Evolutionary conservation across 352 stramenopile species (phyloP).

Genomic region (Hyaloperonospora arabidopsidis): DNA sequence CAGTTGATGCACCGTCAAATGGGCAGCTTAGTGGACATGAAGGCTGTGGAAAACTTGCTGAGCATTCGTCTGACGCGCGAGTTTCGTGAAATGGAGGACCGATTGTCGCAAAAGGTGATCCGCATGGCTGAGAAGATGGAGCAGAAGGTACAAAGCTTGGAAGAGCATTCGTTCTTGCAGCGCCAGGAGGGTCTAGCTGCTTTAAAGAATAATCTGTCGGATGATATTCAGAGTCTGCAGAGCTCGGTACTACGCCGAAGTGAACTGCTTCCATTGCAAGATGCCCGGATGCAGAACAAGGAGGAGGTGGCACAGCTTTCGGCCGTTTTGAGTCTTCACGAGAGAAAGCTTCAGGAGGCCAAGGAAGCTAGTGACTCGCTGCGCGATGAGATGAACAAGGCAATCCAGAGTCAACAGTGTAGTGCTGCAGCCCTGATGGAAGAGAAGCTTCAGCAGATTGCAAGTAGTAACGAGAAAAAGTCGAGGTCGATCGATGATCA

Average conservation of each 20-base stretch:
- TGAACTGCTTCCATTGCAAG: constrained; percentile 47
- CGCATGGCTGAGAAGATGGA: constrained; percentile 67
- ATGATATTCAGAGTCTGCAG: constrained; percentile 55
- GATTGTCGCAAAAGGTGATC: constrained; percentile 43
- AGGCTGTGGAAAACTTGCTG: constrained; percentile 56
- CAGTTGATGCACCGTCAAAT: constrained; percentile 46
- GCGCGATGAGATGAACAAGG: constrained; percentile 48
- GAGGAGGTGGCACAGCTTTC: constrained; percentile 56
- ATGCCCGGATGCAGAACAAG: constrained; percentile 50
- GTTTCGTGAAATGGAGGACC: constrained; percentile 65
- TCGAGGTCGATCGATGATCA: constrained; percentile 46
- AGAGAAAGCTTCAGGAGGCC: constrained; percentile 51
- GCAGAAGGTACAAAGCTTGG: constrained; percentile 44
- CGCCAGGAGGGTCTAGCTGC: constrained; percentile 40
- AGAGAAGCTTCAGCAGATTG: constrained; percentile 45
- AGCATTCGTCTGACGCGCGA: constrained; percentile 59
- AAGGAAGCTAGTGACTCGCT: constrained; percentile 38
- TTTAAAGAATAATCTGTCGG: constrained; percentile 49
- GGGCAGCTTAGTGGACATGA: constrained; percentile 46
- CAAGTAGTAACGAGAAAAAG: constrained; percentile 36
- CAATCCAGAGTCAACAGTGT: constrained; percentile 43
- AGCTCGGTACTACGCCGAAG: constrained; percentile 35
- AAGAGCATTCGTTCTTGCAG: constrained; percentile 47
- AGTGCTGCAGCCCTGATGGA: constrained; percentile 40
- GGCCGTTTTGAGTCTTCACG: constrained; percentile 47